Evolutionary conservation across 768 basidiomycete genomes (phyloP).

Genomic region (Scleroderma bovista): DNA sequence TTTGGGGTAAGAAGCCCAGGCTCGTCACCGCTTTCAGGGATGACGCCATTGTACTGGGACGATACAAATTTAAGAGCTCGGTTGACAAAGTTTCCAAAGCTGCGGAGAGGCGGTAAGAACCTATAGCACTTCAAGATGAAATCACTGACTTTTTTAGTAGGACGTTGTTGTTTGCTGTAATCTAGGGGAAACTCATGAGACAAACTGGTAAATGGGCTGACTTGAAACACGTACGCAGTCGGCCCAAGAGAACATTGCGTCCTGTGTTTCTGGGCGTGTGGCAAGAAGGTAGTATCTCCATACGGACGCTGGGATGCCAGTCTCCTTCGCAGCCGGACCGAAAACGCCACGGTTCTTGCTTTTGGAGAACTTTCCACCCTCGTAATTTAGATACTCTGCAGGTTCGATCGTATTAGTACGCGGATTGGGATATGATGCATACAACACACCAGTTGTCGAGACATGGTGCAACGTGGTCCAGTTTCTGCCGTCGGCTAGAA

Average conservation of each 20-base stretch:
- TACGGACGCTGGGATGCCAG: slow-evolving; percentile 88
- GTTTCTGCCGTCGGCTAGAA: slow-evolving; percentile 46
- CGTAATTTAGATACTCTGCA: slow-evolving; percentile 94
- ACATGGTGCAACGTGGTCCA: slow-evolving; percentile 96
- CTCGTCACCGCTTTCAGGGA: slow-evolving; percentile 55
- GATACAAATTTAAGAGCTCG: slow-evolving; percentile 88
- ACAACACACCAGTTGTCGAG: slow-evolving; percentile 78
- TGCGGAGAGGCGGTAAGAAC: slow-evolving; percentile 21
- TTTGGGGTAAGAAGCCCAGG: slow-evolving; percentile 67
- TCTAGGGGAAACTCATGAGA: slow-evolving; percentile 36
- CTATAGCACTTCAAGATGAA: background rate
- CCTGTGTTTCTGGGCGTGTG: slow-evolving; percentile 82
- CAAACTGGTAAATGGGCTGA: background rate
- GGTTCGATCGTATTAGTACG: background rate
- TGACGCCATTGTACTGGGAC: slow-evolving; percentile 58
- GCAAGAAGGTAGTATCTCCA: slow-evolving; percentile 97
- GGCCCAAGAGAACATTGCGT: too few relatives aligned
- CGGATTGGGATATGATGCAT: background rate
- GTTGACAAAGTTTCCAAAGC: slow-evolving; percentile 98
- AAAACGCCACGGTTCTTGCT: slow-evolving; percentile 96
- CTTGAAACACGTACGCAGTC: slow-evolving; percentile 57
- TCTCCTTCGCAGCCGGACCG: slow-evolving; percentile 89
- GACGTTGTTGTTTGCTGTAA: slow-evolving; percentile 88
- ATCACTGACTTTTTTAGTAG: slow-evolving; percentile 80
- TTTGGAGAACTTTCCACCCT: slow-evolving; percentile 98